Conservation (phyloP, 2,329 filamentous ascomycete genomes). For the Thelonectria rubi region DNA sequence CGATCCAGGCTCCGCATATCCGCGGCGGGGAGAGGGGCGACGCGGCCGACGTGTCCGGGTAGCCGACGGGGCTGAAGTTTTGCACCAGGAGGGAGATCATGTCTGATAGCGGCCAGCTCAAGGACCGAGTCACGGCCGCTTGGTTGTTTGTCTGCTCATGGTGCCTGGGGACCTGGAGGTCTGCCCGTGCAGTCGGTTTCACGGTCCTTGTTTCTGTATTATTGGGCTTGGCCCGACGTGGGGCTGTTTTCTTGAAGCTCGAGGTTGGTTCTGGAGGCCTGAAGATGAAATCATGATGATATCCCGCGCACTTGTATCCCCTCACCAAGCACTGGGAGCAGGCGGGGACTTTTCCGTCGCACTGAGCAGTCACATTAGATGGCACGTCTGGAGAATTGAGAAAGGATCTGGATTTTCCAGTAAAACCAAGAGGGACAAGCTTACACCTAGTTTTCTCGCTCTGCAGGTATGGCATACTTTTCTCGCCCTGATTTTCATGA, state of each 20-base stretch:
- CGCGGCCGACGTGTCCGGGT: constrained; percentile 6
- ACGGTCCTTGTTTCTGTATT: not conserved
- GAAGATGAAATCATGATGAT: constrained; percentile 41
- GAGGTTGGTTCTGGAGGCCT: constrained; percentile 4
- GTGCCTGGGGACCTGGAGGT: not conserved
- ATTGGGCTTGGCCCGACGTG: not conserved
- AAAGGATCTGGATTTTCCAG: no score
- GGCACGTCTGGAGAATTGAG: no score
- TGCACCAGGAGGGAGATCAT: constrained; percentile 39
- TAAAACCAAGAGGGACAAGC: constrained; percentile 9
- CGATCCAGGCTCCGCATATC: constrained; percentile 53
- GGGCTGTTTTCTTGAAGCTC: not conserved
- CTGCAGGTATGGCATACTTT: constrained; percentile 41
- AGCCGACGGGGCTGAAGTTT: constrained; percentile 30
- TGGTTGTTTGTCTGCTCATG: not conserved
- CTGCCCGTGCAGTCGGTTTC: not conserved
- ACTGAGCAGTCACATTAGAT: constrained; percentile 24
- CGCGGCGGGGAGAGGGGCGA: constrained; percentile 43
- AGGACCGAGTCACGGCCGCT: not conserved
- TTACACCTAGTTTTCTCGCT: constrained; percentile 38
- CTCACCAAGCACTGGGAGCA: constrained; percentile 39
- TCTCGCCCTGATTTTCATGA: constrained; percentile 37
- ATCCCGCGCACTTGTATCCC: constrained; percentile 36
- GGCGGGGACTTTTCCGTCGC: constrained; percentile 38
- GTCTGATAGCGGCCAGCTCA: constrained; percentile 38